Evolutionary conservation across 2,329 filamentous ascomycete genomes (phyloP).

Genomic region (Septoria linicola): DNA sequence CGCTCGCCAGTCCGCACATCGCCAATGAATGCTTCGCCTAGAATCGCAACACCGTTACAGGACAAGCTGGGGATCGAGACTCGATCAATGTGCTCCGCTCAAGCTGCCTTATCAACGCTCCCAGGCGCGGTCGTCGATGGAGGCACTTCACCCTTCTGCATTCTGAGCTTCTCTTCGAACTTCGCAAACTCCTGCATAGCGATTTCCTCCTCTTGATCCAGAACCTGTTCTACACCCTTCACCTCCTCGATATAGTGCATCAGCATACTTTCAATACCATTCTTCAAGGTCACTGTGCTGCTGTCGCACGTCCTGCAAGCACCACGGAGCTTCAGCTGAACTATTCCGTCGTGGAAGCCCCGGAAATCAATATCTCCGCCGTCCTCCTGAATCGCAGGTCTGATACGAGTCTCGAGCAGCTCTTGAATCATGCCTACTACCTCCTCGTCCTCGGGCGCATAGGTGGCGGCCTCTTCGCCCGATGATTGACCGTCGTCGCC

Average conservation of each 20-base stretch:
- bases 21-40: too few species aligned
- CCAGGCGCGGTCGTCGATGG: slow-evolving; percentile 53
- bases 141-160: slow-evolving; percentile 57
- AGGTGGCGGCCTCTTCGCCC: slow-evolving; percentile 70
- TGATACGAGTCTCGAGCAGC: slow-evolving; percentile 87
- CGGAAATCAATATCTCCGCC: slow-evolving; percentile 95
- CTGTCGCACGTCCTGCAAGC: slow-evolving; percentile 96
- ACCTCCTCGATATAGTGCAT: slow-evolving; percentile 92
- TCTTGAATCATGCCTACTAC: slow-evolving; percentile 99
- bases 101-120: slow-evolving; percentile 50
- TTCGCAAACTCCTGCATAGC: slow-evolving; percentile 84
- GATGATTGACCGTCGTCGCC: slow-evolving; percentile 49
- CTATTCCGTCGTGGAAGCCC: slow-evolving; percentile 82
- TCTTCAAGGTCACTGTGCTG: slow-evolving; percentile 94
- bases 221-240: slow-evolving; percentile 82
- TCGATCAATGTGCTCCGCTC: background rate
- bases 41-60: too few species aligned
- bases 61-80: too few species aligned
- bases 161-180: slow-evolving; percentile 80
- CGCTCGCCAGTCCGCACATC: too few species aligned
- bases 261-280: slow-evolving; percentile 96
- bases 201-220: slow-evolving; percentile 90
- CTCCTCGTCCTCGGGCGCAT: slow-evolving; percentile 88
- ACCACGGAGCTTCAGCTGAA: slow-evolving; percentile 70
- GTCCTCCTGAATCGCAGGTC: slow-evolving; percentile 95